Evolutionary conservation across 768 basidiomycete species (phyloP).

Genomic region (Lactarius tabidus): DNA sequence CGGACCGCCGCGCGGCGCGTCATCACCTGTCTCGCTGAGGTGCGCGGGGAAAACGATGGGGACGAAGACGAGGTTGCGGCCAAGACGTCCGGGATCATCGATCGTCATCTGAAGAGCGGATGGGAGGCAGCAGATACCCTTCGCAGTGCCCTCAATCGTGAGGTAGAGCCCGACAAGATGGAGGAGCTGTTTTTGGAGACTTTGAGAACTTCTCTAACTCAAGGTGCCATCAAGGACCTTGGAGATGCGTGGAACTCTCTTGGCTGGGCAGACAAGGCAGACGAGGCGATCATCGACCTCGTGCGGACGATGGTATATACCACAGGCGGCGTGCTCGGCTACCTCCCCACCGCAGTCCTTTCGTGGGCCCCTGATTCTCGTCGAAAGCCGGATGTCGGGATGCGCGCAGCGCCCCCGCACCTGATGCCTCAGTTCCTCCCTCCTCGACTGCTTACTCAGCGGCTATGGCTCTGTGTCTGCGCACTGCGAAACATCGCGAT

Average conservation of each 20-base stretch:
- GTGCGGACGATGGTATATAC: conserved; percentile 1
- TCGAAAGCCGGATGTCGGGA: background rate
- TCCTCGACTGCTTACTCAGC: background rate
- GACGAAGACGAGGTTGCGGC: conserved; percentile 6
- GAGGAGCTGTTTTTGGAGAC: conserved; percentile 1
- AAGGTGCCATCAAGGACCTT: background rate
- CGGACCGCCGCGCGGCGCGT: conserved; percentile 3
- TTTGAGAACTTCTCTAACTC: background rate
- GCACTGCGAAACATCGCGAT: conserved; percentile 1
- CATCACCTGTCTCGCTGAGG: conserved; percentile 7
- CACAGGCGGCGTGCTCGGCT: conserved; percentile 7
- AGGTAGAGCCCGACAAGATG: conserved; percentile 12
- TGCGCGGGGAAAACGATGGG: background rate
- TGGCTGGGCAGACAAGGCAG: conserved; percentile 16
- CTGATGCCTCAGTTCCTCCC: conserved; percentile 17
- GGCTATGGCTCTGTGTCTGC: conserved; percentile 14
- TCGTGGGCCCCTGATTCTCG: conserved; percentile 5
- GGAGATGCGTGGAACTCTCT: conserved; percentile 12
- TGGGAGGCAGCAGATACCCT: conserved; percentile 3
- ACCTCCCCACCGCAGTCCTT: conserved; percentile 16
- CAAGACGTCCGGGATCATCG: conserved; percentile 11
- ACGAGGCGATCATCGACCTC: conserved; percentile 12
- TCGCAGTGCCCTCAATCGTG: background rate
- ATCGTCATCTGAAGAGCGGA: conserved; percentile 12
- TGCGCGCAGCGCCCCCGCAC: background rate